Conservation (phyloP, 768 basidiomycete species). For the Lyophyllum shimeji region DNA sequence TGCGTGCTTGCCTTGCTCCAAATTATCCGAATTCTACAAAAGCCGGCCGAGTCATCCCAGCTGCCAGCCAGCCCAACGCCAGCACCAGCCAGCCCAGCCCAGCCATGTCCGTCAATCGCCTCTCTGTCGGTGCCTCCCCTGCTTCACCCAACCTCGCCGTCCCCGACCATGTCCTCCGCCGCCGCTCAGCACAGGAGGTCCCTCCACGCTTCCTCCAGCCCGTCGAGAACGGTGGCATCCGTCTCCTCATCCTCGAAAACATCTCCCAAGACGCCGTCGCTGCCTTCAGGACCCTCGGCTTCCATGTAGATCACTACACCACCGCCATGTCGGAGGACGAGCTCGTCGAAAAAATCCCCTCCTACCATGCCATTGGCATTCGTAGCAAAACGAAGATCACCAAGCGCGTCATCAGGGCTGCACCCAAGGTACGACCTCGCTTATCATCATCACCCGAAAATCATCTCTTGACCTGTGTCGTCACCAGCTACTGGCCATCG, state of each 20-base stretch:
- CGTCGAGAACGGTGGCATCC: conserved; percentile 76
- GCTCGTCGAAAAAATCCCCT: conserved; percentile 77
- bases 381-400: conserved; percentile 98
- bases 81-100: conserved; percentile 9
- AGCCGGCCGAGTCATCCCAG: conserved; percentile 9
- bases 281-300: conserved; percentile 79
- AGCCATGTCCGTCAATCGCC: conserved; percentile 43
- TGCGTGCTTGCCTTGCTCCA: conserved; percentile 11
- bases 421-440: conserved; percentile 62
- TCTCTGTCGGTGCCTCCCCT: conserved; percentile 58
- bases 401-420: conserved; percentile 81
- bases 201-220: conserved; percentile 72
- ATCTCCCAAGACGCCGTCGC: conserved; percentile 89
- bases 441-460: not conserved
- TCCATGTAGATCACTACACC: conserved; percentile 85
- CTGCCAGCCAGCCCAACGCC: too few species aligned
- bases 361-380: conserved; percentile 94
- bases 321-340: conserved; percentile 92
- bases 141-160: conserved; percentile 30
- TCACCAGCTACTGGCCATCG: conserved; percentile 85
- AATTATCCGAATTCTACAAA: conserved; percentile 7
- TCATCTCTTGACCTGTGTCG: not conserved
- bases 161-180: conserved; percentile 41
- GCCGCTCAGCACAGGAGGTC: conserved; percentile 36
- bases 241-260: conserved; percentile 89